Conservation (phyloP, 768 basidiomycete genomes). For the Mycena vitilis region DNA sequence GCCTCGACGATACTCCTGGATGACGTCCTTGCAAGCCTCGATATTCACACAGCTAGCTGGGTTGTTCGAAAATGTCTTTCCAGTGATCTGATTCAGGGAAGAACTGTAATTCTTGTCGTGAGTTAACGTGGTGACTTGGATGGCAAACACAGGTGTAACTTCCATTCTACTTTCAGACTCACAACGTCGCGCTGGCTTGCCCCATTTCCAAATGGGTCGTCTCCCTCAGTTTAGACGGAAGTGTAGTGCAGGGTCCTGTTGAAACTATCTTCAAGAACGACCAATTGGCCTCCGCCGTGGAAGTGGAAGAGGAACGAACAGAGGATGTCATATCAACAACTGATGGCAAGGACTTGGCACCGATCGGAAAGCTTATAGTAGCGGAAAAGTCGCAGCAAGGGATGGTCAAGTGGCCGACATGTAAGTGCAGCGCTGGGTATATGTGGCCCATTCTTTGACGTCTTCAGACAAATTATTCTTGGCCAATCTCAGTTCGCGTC, state of each 20-base stretch:
- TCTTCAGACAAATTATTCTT: constrained; percentile 47
- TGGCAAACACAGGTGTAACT: not conserved
- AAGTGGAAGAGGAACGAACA: constrained; percentile 4
- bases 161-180: constrained; percentile 47
- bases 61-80: constrained; percentile 61
- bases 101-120: constrained; percentile 59
- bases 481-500: constrained; percentile 43
- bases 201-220: constrained; percentile 58
- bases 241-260: constrained; percentile 53
- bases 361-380: constrained; percentile 20
- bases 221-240: constrained; percentile 54
- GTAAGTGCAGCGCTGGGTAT: constrained; percentile 42
- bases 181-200: constrained; percentile 54
- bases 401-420: constrained; percentile 41
- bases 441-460: constrained; percentile 15
- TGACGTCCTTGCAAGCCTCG: constrained; percentile 64
- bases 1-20: constrained; percentile 67
- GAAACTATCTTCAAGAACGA: constrained; percentile 45
- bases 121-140: constrained; percentile 12
- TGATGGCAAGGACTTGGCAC: constrained; percentile 14
- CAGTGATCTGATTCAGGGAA: constrained; percentile 51
- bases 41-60: constrained; percentile 64
- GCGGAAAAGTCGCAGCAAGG: constrained; percentile 22
- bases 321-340: constrained; percentile 39
- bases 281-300: not conserved